Evolutionary conservation across 257 asterid genomes (phyloP).

Genomic region (Henckelia pumila): DNA sequence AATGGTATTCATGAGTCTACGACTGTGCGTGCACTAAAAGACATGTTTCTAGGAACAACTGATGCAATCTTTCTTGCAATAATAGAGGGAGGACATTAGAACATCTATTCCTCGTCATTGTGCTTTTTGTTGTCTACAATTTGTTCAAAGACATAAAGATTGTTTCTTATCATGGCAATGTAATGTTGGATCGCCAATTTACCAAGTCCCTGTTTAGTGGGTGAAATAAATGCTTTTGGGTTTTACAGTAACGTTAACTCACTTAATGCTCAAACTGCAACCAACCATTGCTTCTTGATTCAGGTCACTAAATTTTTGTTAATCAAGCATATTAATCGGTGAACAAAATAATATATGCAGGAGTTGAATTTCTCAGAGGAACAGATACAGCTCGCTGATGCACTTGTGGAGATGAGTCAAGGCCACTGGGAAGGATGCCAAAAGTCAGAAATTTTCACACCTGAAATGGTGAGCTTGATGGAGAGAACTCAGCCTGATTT

Average conservation of each 20-base stretch:
- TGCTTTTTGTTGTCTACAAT: not conserved
- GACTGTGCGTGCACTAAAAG: not conserved
- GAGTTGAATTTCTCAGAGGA: slow-evolving; percentile 80
- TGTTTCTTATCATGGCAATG: not conserved
- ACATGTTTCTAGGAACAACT: not conserved
- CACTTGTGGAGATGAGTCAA: slow-evolving; percentile 81
- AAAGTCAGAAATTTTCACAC: slow-evolving; percentile 66
- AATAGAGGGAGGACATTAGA: not conserved
- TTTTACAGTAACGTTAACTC: not conserved
- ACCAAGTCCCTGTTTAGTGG: not conserved
- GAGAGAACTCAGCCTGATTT: slow-evolving; percentile 88
- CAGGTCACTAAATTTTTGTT: slow-evolving; percentile 3
- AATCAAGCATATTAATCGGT: not conserved
- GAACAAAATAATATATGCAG: slow-evolving; percentile 39
- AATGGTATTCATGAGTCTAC: not conserved
- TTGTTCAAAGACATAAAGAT: not conserved
- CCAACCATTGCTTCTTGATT: not conserved
- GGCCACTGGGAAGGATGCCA: slow-evolving; percentile 99
- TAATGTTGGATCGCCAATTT: not conserved
- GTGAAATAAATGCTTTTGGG: not conserved
- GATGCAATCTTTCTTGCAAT: not conserved
- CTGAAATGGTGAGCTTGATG: slow-evolving; percentile 64
- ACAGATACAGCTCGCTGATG: slow-evolving; percentile 75
- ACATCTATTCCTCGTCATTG: not conserved
- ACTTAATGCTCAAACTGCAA: not conserved